A percentile compares a stretch with the other conserved stretches of the same genome.
These are phyloP conservation scores for Brassica carinata DNA, from an alignment of 345 rosid genomes.

Conservation along the genomic window DNA sequence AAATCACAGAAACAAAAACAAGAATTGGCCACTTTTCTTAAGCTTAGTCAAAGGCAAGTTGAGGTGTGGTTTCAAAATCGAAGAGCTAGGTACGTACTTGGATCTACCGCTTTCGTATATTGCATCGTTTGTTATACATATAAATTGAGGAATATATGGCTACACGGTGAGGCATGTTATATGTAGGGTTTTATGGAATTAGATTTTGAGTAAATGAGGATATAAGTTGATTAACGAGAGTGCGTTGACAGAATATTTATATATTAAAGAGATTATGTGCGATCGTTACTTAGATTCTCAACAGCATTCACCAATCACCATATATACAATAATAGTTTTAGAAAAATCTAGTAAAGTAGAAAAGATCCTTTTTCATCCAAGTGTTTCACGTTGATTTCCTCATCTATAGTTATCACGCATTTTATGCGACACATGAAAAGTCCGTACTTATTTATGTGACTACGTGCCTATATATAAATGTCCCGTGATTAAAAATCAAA, in stretches of 20 bases:
- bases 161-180: too few species aligned
- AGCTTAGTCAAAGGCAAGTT: too few species aligned
- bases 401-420: slow-evolving; percentile 28
- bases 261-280: slow-evolving; percentile 24
- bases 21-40: too few species aligned
- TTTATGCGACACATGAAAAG: slow-evolving; percentile 40
- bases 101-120: too few species aligned
- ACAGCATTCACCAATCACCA: slow-evolving; percentile 15
- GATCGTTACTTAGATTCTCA: slow-evolving; percentile 33
- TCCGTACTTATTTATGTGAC: slow-evolving; percentile 21
- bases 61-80: too few species aligned
- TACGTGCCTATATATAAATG: slow-evolving; percentile 31
- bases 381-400: slow-evolving; percentile 41
- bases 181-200: too few species aligned
- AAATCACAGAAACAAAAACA: too few species aligned
- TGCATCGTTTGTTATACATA: too few species aligned
- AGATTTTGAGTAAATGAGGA: too few species aligned
- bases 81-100: too few species aligned
- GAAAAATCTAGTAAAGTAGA: slow-evolving; percentile 33
- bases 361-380: slow-evolving; percentile 29
- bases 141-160: too few species aligned
- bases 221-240: too few species aligned
- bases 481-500: neutral
- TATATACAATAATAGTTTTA: slow-evolving; percentile 25
- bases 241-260: neutral